Evolutionary conservation across 495 filamentous ascomycete genomes (phyloP).

Genomic region (Recurvomyces mirabilis): DNA sequence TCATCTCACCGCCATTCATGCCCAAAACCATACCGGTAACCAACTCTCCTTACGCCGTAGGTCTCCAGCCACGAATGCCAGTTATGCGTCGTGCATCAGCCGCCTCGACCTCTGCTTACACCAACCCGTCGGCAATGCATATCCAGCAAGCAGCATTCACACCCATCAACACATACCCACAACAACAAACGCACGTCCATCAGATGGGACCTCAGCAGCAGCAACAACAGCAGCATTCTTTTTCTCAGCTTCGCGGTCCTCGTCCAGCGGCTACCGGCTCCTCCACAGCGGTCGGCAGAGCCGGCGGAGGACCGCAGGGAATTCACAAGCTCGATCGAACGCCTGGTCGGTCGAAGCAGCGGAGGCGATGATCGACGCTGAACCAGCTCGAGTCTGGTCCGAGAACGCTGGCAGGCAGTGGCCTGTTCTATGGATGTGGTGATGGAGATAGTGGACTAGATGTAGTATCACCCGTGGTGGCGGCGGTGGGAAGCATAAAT

Average conservation of each 20-base stretch:
- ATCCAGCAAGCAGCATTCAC: conserved; percentile 8
- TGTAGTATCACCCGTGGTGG: too few relatives aligned
- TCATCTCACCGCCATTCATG: conserved; percentile 11
- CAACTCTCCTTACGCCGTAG: conserved; percentile 14
- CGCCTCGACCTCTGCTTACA: too few relatives aligned
- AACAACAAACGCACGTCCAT: too few relatives aligned
- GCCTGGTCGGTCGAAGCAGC: conserved; percentile 1
- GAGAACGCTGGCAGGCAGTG: too few relatives aligned
- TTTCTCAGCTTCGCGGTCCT: conserved; percentile 28
- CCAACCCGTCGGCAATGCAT: too few relatives aligned
- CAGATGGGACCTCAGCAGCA: too few relatives aligned
- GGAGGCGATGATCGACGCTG: background rate
- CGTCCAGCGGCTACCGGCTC: too few relatives aligned
- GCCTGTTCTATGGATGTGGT: too few relatives aligned
- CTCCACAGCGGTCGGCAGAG: background rate
- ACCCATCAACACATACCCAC: conserved; percentile 12
- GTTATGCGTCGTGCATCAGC: too few relatives aligned
- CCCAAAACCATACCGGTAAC: conserved; percentile 4
- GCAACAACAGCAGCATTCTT: conserved; percentile 22
- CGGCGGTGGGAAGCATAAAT: too few relatives aligned
- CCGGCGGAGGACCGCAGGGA: conserved; percentile 1
- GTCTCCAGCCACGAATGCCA: conserved; percentile 18
- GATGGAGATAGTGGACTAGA: too few relatives aligned
- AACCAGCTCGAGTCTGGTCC: too few relatives aligned
- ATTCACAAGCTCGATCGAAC: conserved; percentile 4